Evolutionary conservation across 2,329 filamentous ascomycete genomes (phyloP), one percentile per base, ranked within the genome.

Genomic region (Lasiodiplodia theobromae): DNA sequence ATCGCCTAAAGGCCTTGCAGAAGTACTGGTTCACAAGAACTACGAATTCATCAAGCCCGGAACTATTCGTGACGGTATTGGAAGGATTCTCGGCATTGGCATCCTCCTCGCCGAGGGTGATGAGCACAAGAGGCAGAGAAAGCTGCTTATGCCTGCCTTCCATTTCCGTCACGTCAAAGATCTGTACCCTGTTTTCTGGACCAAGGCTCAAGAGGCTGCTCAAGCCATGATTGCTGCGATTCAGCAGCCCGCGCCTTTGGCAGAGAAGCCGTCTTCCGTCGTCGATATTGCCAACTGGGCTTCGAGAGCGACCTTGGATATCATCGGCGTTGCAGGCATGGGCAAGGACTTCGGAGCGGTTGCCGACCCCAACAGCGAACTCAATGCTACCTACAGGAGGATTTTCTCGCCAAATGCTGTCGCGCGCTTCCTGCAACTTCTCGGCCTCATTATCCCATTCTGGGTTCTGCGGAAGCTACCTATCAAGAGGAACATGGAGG

Each of bases 21-120:
- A 86, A 71, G 82, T 86, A 2, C 76, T 86, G 1, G 82, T 84
- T 2, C 81, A 81, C 44, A 82, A 83, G 70, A 85, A 81, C 65
- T 86, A 86, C 71, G 82, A 85, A 16, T 85, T 86, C 72, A 74
- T 84, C 69, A 86, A 85, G 74, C 84, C 84, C 0, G 67, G 66
- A 11, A 77, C 80, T 4, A 70, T 85, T n/a, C 75, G 87, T 40
- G 79, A 80, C 53, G 84, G 85, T 1, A 81, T 95, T 4, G 87
- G 86, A 1, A 84, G 87, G 25, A 83, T 94, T 31, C 83, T 95
- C 14, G 91, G 93, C 11, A 81, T 90, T 14, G 92, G 92, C 11
- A 82, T 95, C 16, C 80, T 97, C 47, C 82, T 97, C 12, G 92
- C 93, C 2, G 94, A 97, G 79, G 94, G 94, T n/a, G 92, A 96